Base-by-base conservation (phyloP, 2,329 filamentous ascomycete genomes). In the Parafenestella ontariensis region DNA sequence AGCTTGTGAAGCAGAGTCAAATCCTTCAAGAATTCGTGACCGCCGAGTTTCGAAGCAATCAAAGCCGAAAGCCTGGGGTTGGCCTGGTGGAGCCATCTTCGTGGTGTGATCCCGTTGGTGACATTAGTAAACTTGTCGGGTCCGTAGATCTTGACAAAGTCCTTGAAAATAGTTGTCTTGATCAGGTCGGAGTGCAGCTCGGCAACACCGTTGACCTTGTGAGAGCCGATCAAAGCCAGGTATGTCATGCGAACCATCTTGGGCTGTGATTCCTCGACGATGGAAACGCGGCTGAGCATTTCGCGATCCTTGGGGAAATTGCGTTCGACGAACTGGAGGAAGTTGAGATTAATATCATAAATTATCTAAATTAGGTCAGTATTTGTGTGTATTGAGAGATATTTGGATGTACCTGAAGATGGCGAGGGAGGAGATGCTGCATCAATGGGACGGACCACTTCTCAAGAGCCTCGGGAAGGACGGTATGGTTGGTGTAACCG, bases 221-320 rank as follows among this genome's bases (percentile, higher is more conserved):
- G 95, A 31, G 95, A 98, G 43, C 95, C 95, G 68, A 99, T 92
- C 72, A 98, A 90, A 59, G 95, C 95, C 46, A 99, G 81, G 77
- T 86, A 95, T 2, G 95, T 95, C 95, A 99, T 99, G 74, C 94
- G 90, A 57, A 99, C 89, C 91, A 97, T 96, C 85, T 98, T 96
- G 39, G 93, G 91, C 75, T 96, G 89, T 5, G 91, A 92, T 77
- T 99, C 95, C 76, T 99, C 95, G 55, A 99, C 96, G 70, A 99
- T 96, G 5, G 94, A 98, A n/a, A 98, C 92, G 33, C 91, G 85
- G 13, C 82, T 75, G 29, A 99, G 86, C 62, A 99, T 83, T 1
- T 97, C 94, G 52, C 92, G 87, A 64, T 98, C 92, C 49, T 91
- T 87, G 40, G 95, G 95, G 79, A 96, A 97, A 54, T 84, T 87